Evolutionary conservation across 441 rosid genomes (phyloP), one percentile per base, ranked within the genome.

Genomic region (Croton laevigatus): DNA sequence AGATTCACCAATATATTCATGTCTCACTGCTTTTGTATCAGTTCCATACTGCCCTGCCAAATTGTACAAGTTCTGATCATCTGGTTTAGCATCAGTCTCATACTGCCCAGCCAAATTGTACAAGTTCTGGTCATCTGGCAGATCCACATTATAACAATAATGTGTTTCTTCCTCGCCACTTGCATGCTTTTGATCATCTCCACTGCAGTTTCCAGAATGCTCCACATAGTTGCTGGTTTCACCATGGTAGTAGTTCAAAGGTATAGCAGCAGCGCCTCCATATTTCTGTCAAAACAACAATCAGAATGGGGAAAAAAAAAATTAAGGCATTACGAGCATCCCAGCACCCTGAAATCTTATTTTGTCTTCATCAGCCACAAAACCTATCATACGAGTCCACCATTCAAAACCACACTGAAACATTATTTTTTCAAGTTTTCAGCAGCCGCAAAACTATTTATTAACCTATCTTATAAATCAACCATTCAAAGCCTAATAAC

Each of bases 201-300:
- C 89, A 73, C 72, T 63, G 1, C 72, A 69, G 74, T 82, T 86
- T 62, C 73, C 68, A 17, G 79, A 76, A 13, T 80, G 73, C 61
- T 86, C 91, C 45, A 66, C 80, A 63, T 80, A 76, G 72, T 82
- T 85, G 84, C 91, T 88, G 44, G 94, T 70, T 44, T 86, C 97
- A 37, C 88, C 97, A 70, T 73, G 74, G 74, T 73, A 79, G 77
- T 78, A 82, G 70, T 79, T 87, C 52, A 73, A 59, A 17, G 77
- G 80, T 78, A 66, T 38, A 11, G 74, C 52, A 75, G 74, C 70
- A 61, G 64, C 79, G 45, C 73, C 65, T 27, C 79, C 87, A 54
- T 80, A 77, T 71, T 78, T 84, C 98, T 93, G 85, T 64, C 55
- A 76, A 57, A 49, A 40, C 20, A 44, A 59, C 34, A 22, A 38